Evolutionary conservation across 2,329 filamentous ascomycete species (phyloP).

Genomic region (Hypoxylon sp.): DNA sequence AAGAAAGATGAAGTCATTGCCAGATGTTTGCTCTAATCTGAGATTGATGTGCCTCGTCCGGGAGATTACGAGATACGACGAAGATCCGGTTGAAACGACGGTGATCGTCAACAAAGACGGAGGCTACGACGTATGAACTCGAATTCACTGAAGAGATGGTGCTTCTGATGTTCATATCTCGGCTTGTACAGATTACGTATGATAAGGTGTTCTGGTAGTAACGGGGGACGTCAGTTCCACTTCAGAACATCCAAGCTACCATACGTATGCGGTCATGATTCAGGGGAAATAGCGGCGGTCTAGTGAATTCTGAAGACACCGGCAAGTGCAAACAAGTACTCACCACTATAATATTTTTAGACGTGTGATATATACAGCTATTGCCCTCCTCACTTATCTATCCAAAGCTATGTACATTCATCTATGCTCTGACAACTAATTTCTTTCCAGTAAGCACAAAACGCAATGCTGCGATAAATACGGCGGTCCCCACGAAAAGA

Average conservation of each 20-base stretch:
- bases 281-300: too few species aligned
- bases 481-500: conserved; percentile 44
- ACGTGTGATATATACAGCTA: too few species aligned
- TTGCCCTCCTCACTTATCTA: too few species aligned
- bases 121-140: not conserved
- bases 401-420: not conserved
- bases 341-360: too few species aligned
- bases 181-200: not conserved
- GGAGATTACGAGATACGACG: not conserved
- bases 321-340: too few species aligned
- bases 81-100: not conserved
- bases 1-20: not conserved
- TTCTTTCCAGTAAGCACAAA: conserved; percentile 36
- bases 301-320: too few species aligned
- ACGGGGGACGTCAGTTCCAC: not conserved
- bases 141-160: not conserved
- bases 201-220: not conserved
- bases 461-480: conserved; percentile 33
- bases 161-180: not conserved
- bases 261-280: not conserved
- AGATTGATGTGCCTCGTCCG: not conserved
- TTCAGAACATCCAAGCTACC: too few species aligned
- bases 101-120: not conserved
- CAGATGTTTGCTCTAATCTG: not conserved
- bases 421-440: conserved; percentile 31